Evolutionary conservation across 257 asterid genomes (phyloP), one percentile per base, ranked within the genome.

Genomic region (Solanum infundibuliforme): DNA sequence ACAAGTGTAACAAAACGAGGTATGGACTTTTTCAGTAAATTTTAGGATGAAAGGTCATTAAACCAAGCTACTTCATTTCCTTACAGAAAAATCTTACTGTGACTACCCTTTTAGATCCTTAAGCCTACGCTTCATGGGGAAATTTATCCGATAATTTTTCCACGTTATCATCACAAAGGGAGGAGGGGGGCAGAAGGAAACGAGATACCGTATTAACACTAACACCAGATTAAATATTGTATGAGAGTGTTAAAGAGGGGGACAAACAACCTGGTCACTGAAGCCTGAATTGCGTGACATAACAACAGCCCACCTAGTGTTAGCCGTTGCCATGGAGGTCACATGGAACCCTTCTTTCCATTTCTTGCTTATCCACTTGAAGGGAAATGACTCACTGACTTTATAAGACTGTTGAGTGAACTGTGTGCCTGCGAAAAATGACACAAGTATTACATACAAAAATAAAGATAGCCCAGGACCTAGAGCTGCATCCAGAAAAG

Each of bases 321-420:
- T 92, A 85, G 94, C 91, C 83, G 94, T 92, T 55, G 94, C 93
- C 94, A 92, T 92, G 68, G 94, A 89, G 36, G 94, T 92, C 55
- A 92, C 94, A 25, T 89, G 91, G 88, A 90, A 92, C 60, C 94
- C 94, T 88, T 92, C 94, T 87, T 87, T 92, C 94, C 93, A 92
- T 77, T 92, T 92, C 90, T 92, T 92, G 91, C 90, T 92, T 68
- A 92, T 92, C 94, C 94, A 92, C 84, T 92, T 91, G 87, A 91
- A 91, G 62, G 93, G 92, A 86, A 91, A 91, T 12, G 92, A 90
- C 46, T 91, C 93, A n/a, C 94, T 92, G 4, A 92, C 94, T 87
- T 90, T 92, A 68, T 90, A 92, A 7, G 94, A 92, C 86, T 92
- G 94, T 46, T 92, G 94, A 66, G 31, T 86, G 84, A 89, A 92